These are phyloP conservation scores for Cyclocybe aegerita DNA, from an alignment of 768 basidiomycete species.

Conservation along the genomic window DNA sequence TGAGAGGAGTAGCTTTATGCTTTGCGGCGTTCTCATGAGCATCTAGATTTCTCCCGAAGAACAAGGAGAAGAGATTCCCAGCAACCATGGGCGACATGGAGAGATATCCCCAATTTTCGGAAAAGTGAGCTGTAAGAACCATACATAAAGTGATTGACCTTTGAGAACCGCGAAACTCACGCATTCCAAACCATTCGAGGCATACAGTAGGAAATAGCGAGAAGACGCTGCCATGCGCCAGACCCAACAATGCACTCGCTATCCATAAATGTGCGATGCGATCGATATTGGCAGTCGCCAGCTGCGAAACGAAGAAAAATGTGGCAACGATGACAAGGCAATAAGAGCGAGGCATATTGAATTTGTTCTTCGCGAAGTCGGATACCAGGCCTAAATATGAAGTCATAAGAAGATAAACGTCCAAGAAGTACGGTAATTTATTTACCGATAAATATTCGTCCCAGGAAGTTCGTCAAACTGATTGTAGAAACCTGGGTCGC, in stretches of 20 bases:
- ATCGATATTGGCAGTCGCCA: conserved; percentile 53
- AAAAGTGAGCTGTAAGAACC: conserved; percentile 45
- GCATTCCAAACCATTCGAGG: conserved; percentile 88
- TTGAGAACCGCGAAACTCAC: conserved; percentile 41
- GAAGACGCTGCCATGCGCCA: conserved; percentile 73
- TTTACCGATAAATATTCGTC: conserved; percentile 74
- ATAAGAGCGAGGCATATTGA: conserved; percentile 63
- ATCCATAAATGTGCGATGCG: conserved; percentile 68
- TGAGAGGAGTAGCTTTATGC: background rate
- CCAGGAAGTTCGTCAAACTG: conserved; percentile 78
- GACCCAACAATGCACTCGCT: conserved; percentile 49
- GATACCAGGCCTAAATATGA: conserved; percentile 57
- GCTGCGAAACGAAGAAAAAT: conserved; percentile 73
- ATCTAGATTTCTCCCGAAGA: conserved; percentile 82
- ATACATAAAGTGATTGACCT: background rate
- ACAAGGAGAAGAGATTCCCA: conserved; percentile 81
- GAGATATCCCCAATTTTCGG: conserved; percentile 85
- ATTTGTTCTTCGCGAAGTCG: conserved; percentile 59
- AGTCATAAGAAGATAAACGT: background rate
- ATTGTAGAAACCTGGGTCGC: conserved; percentile 82
- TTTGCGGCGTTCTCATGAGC: conserved; percentile 45
- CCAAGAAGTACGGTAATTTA: background rate
- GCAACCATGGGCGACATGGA: conserved; percentile 74
- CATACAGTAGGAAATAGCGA: conserved; percentile 74
- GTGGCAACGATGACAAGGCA: conserved; percentile 66